Evolutionary conservation across 345 rosid species (phyloP).

Genomic region (Aquilaria sinensis): DNA sequence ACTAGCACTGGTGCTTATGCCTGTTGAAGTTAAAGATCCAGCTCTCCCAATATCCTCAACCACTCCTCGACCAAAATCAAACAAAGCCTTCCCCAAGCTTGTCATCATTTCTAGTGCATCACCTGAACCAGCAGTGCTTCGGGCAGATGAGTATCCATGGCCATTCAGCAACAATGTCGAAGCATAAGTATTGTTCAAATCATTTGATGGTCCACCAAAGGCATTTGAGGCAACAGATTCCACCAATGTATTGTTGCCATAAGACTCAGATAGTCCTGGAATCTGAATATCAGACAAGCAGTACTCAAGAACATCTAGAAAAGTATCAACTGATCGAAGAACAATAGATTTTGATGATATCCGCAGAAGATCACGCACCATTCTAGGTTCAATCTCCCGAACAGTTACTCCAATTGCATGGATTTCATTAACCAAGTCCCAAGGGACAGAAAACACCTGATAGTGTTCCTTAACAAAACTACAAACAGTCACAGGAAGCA

Average conservation of each 20-base stretch:
- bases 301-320: conserved; percentile 82
- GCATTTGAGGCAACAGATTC: conserved; percentile 19
- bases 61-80: conserved; percentile 88
- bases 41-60: conserved; percentile 87
- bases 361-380: conserved; percentile 84
- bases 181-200: conserved; percentile 29
- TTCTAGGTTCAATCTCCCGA: conserved; percentile 86
- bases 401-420: conserved; percentile 66
- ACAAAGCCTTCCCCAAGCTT: conserved; percentile 80
- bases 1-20: conserved; percentile 21
- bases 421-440: conserved; percentile 85
- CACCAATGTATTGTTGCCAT: conserved; percentile 22
- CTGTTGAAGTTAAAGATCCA: conserved; percentile 43
- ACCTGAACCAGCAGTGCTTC: conserved; percentile 57
- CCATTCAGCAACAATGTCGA: conserved; percentile 23
- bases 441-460: conserved; percentile 88
- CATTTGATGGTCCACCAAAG: conserved; percentile 20
- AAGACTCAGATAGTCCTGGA: conserved; percentile 26
- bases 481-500: conserved; percentile 93
- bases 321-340: conserved; percentile 82
- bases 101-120: conserved; percentile 96
- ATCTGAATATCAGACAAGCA: conserved; percentile 82
- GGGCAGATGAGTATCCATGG: conserved; percentile 28
- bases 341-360: conserved; percentile 56
- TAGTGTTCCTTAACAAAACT: conserved; percentile 92